Evolutionary conservation across 2,329 filamentous ascomycete species (phyloP), one percentile per base, ranked within the genome.

Genomic region (Exserohilum rostratum): DNA sequence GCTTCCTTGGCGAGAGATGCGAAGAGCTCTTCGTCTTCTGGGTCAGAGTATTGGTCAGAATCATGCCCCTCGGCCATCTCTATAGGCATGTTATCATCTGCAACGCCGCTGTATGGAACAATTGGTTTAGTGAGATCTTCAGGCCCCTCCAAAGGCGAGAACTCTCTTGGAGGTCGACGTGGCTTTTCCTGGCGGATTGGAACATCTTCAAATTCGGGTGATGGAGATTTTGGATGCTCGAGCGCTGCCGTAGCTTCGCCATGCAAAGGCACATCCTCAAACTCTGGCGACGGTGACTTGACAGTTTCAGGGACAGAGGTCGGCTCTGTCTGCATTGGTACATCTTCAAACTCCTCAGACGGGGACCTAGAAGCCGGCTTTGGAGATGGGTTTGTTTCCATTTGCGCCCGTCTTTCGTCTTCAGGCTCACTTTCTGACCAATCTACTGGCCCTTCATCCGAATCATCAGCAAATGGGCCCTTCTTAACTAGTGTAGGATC

Each of bases 21-120:
- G 51, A 98, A 83, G 6, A 99, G 82, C 64, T 96, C 92, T 70
- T 93, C 93, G 59, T 98, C 93, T 74, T 96, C 95, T 0, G 91
- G 90, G 61, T 98, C 93, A 30, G 90, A 95, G 65, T 81, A 81
- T 48, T 74, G 65, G 33, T 74, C 73, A 10, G 70, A 72, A 5
- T 72, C 68, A 22, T 75, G 60, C 1, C 33, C 34, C 20, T 66
- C 70, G 6, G 61, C 61, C 10, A 70, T 30, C 1, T 69, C 68
- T 2, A 70, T 51, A 27, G 61, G 63, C 17, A 59, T 57, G 20
- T 60, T 61, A 25, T 75, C 70, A 27, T 74, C 64, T 3, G 66
- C 72, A 17, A 72, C 53, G 9, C 70, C 68, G 7, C 72, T 65
- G 20, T 68, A 56, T 5, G 74, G 66, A 3, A 70, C 58, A 17